phyloP scores from a whole-genome alignment of 1,284 basidiomycete species.

The Rhodotorula sp. region DNA sequence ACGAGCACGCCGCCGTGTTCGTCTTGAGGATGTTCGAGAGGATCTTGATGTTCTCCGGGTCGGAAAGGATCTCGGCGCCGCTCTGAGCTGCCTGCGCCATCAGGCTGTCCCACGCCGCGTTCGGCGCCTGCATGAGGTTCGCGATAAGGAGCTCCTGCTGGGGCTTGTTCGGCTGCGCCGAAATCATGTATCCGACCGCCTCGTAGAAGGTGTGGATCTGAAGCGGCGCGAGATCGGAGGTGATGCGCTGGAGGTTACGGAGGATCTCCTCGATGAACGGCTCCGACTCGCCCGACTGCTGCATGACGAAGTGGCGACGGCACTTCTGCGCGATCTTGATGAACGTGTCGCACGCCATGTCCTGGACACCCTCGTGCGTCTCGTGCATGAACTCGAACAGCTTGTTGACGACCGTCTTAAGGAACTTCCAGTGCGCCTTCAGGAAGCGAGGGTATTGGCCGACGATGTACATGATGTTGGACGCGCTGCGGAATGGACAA shows the following conservation, averaged over 20 bases:
- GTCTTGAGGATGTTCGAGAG: constrained; percentile 97
- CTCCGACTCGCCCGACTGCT: constrained; percentile 94
- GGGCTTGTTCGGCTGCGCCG: constrained; percentile 95
- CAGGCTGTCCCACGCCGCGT: constrained; percentile 97
- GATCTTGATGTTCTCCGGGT: constrained; percentile 94
- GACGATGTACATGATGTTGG: constrained; percentile 99
- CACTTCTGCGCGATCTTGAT: constrained; percentile 99
- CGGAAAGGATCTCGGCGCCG: constrained; percentile 87
- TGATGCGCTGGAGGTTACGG: constrained; percentile 86
- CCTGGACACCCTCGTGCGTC: constrained; percentile 99
- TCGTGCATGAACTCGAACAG: constrained; percentile 99
- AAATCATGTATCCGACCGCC: constrained; percentile 99
- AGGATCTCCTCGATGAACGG: constrained; percentile 99
- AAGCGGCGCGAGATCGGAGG: constrained; percentile 88
- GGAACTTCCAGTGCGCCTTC: constrained; percentile 99
- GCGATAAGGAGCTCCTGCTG: constrained; percentile 93
- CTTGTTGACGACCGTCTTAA: constrained; percentile 99
- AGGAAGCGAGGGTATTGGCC: constrained; percentile 99
- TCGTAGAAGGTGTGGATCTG: constrained; percentile 98
- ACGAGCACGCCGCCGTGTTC: constrained; percentile 95
- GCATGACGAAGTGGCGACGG: constrained; percentile 96
- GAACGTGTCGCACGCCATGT: constrained; percentile 99
- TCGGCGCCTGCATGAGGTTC: constrained; percentile 96
- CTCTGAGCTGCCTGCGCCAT: constrained; percentile 89
- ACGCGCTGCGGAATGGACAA: constrained; percentile 56